Percentiles rank a stretch among this genome's conserved stretches.
phyloP scores from a whole-genome alignment of 208 protist species.

The Acanthamoeba rhysodes region DNA sequence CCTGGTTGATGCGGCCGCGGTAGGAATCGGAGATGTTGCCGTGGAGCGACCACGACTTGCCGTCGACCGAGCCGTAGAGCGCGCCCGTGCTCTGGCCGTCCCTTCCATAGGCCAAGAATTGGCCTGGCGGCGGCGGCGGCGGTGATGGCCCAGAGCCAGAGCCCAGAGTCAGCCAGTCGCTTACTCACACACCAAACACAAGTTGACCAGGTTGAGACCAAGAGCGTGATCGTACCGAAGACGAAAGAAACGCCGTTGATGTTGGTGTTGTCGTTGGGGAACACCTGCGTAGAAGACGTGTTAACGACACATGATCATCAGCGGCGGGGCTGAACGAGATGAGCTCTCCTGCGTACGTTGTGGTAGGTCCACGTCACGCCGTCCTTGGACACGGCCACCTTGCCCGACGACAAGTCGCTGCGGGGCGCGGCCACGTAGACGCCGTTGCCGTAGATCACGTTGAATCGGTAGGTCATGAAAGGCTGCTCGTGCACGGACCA shows the following conservation, averaged over 20 bases:
- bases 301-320: too few relatives aligned
- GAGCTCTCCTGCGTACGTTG: neutral
- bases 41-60: neutral
- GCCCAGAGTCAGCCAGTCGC: too few relatives aligned
- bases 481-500: neutral
- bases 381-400: neutral
- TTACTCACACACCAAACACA: neutral
- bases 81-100: neutral
- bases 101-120: neutral
- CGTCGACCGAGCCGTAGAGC: neutral
- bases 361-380: neutral
- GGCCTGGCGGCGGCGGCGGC: neutral
- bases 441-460: constrained; percentile 1
- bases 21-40: neutral
- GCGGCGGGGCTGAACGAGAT: neutral
- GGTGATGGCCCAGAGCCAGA: too few relatives aligned
- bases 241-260: neutral
- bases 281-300: neutral
- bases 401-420: neutral
- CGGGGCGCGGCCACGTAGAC: neutral
- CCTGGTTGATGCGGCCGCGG: neutral
- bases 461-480: neutral
- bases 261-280: neutral
- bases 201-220: neutral
- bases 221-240: neutral